These are phyloP conservation scores for Eucalyptus grandis DNA, from an alignment of 345 rosid species.

Conservation along the genomic window DNA sequence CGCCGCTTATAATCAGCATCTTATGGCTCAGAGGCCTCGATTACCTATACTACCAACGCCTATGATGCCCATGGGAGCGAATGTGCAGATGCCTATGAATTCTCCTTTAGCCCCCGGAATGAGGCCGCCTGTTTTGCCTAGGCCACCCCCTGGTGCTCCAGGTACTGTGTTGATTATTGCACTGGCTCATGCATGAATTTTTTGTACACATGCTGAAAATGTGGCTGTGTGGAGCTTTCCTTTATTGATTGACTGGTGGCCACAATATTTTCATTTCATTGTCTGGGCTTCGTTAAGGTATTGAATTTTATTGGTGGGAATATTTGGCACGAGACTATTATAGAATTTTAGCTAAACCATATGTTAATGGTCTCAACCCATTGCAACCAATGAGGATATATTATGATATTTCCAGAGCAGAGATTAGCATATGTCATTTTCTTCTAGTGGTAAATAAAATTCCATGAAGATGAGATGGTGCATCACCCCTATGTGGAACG, in stretches of 20 bases:
- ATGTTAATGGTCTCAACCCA: neutral
- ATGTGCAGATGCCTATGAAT: conserved; percentile 11
- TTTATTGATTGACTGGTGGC: neutral
- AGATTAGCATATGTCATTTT: neutral
- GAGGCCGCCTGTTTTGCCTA: conserved; percentile 80
- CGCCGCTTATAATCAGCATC: conserved; percentile 77
- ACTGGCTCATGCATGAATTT: neutral
- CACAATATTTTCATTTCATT: neutral
- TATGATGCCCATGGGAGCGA: conserved; percentile 34
- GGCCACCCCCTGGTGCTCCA: conserved; percentile 58
- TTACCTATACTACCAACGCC: conserved; percentile 66
- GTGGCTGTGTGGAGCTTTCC: neutral
- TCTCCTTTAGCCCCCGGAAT: conserved; percentile 51
- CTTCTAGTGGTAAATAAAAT: neutral
- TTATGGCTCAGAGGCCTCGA: conserved; percentile 73
- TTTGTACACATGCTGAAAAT: neutral
- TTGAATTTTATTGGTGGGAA: neutral
- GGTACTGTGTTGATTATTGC: conserved; percentile 6
- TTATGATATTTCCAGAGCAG: neutral
- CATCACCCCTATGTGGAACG: neutral
- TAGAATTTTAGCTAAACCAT: neutral
- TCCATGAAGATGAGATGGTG: neutral
- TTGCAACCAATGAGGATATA: neutral
- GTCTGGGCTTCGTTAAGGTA: neutral
- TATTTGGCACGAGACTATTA: neutral